These are phyloP conservation scores for Starmera caribaea DNA, from an alignment of 805 yeast species.

Conservation along the genomic window DNA sequence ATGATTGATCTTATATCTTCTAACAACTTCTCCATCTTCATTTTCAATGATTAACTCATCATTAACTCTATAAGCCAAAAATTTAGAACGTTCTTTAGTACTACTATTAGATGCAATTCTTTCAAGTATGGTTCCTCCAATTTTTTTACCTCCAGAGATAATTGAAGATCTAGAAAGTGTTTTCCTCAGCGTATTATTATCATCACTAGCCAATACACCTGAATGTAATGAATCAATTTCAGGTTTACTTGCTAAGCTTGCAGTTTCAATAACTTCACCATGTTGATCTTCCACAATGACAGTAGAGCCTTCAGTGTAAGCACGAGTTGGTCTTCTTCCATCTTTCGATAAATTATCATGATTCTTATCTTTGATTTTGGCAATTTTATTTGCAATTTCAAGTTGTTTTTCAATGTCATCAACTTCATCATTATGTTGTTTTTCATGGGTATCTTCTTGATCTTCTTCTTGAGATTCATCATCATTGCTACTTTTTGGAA, in stretches of 20 bases:
- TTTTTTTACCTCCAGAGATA: constrained; percentile 9
- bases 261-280: constrained; percentile 69
- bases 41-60: constrained; percentile 77
- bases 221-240: background rate
- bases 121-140: constrained; percentile 8
- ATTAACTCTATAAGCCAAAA: constrained; percentile 71
- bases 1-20: constrained; percentile 68
- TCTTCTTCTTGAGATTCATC: constrained; percentile 4
- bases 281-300: constrained; percentile 72
- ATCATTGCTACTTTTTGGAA: constrained; percentile 1
- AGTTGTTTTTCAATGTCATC: constrained; percentile 1
- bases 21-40: constrained; percentile 83
- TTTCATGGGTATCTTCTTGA: background rate
- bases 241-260: constrained; percentile 27
- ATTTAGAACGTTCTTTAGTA: constrained; percentile 15
- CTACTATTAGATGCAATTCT: constrained; percentile 3
- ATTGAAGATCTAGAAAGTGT: constrained; percentile 6
- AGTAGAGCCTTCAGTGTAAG: constrained; percentile 60
- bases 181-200: constrained; percentile 1
- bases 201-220: background rate
- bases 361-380: constrained; percentile 1
- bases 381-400: too few relatives aligned
- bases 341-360: constrained; percentile 6
- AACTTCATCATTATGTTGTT: background rate
- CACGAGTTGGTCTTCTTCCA: constrained; percentile 26